phyloP scores from a whole-genome alignment of 129 eudicot species.

The Flaveria robusta region DNA sequence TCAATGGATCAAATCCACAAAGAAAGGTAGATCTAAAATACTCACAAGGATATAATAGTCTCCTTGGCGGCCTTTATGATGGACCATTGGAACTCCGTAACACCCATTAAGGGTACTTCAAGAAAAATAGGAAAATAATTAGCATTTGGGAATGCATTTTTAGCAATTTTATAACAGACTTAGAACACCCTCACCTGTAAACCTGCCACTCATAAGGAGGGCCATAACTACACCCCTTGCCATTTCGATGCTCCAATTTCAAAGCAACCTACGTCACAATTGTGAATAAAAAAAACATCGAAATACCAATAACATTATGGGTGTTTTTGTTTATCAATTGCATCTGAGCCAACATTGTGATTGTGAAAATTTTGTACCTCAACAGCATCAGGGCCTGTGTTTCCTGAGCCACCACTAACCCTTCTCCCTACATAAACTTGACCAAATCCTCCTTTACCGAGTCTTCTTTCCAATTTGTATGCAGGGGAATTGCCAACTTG shows the following conservation, averaged over 20 bases:
- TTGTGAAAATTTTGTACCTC: conserved; percentile 49
- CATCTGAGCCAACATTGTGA: too few relatives aligned
- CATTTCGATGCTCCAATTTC: conserved; percentile 82
- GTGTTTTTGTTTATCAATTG: background rate
- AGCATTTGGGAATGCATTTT: conserved; percentile 5
- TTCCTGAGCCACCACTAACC: conserved; percentile 54
- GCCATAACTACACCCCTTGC: conserved; percentile 88
- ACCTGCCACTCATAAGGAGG: conserved; percentile 96
- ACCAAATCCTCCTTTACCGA: conserved; percentile 96
- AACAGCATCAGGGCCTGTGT: conserved; percentile 66
- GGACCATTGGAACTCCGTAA: conserved; percentile 84
- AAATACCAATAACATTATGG: background rate
- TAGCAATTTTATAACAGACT: background rate
- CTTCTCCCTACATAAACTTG: conserved; percentile 92
- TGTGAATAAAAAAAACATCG: background rate
- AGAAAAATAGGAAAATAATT: background rate
- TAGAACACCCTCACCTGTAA: conserved; percentile 51
- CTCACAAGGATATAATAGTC: conserved; percentile 88
- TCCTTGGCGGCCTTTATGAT: conserved; percentile 85
- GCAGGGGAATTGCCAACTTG: conserved; percentile 83
- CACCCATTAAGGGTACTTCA: conserved; percentile 76
- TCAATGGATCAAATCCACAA: background rate
- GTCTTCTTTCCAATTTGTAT: conserved; percentile 68
- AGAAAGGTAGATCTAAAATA: background rate
- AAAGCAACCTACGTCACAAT: conserved; percentile 59